Evolutionary conservation across 2,329 filamentous ascomycete species (phyloP).

Genomic region (Beauveria sp.): DNA sequence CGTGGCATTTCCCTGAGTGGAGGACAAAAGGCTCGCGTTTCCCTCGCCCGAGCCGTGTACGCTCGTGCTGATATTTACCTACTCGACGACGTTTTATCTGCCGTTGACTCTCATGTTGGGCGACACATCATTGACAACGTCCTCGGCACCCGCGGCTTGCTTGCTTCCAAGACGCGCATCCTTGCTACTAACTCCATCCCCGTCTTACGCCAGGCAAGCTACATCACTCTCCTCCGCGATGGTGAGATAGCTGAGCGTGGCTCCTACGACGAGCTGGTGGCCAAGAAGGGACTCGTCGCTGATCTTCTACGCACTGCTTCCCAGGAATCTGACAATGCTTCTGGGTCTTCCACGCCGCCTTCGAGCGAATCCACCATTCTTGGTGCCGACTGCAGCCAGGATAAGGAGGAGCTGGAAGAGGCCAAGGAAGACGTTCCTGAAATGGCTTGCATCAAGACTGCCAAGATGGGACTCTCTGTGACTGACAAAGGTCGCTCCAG

Average conservation of each 20-base stretch:
- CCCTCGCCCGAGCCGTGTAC: conserved; percentile 88
- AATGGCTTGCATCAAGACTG: conserved; percentile 63
- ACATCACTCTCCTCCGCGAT: conserved; percentile 76
- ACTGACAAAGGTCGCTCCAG: conserved; percentile 51
- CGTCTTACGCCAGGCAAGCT: conserved; percentile 82
- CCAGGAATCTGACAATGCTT: conserved; percentile 40
- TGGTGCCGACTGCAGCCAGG: conserved; percentile 42
- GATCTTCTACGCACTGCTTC: conserved; percentile 74
- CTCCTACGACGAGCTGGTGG: conserved; percentile 83
- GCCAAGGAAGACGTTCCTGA: conserved; percentile 70
- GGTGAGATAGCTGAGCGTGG: conserved; percentile 80
- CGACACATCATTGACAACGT: conserved; percentile 93
- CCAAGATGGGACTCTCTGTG: conserved; percentile 28
- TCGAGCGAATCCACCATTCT: conserved; percentile 53
- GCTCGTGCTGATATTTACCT: conserved; percentile 94
- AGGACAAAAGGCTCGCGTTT: conserved; percentile 90
- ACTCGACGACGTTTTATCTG: conserved; percentile 87
- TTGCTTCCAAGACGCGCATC: conserved; percentile 81
- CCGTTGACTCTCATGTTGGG: conserved; percentile 97
- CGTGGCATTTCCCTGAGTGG: conserved; percentile 93
- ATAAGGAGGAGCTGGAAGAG: conserved; percentile 65
- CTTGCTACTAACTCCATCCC: conserved; percentile 93
- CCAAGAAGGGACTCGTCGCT: conserved; percentile 86
- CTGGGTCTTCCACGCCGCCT: conserved; percentile 36
- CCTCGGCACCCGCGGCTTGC: conserved; percentile 73